Percentiles rank a stretch among this genome's conserved stretches.
These are phyloP conservation scores for Emiliania huxleyi DNA, from an alignment of 78 protist species.

Conservation along the genomic window DNA sequence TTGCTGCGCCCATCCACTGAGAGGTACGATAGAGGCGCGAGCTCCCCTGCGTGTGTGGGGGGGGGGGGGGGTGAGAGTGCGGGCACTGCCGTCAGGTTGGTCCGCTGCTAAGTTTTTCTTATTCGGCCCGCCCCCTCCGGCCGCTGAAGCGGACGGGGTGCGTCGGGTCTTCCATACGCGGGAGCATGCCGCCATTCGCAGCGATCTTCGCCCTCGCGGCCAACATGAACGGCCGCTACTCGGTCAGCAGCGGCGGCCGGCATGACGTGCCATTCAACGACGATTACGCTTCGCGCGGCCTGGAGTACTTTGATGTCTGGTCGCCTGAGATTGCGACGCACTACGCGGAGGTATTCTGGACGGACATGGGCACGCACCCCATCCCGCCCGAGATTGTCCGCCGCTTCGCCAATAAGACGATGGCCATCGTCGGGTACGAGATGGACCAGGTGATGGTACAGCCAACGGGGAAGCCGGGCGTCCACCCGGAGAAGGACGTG, in stretches of 20 bases:
- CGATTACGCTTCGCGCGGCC: not conserved
- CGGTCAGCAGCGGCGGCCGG: not conserved
- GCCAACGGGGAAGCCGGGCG: not conserved
- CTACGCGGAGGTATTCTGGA: constrained; percentile 24
- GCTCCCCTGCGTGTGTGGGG: no score
- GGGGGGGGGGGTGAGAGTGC: no score
- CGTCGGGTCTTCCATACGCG: no score
- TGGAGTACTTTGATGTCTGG: constrained; percentile 18
- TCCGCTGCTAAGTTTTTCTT: no score
- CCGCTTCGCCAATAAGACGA: not conserved
- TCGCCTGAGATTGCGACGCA: not conserved
- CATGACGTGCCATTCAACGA: not conserved
- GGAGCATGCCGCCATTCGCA: no score
- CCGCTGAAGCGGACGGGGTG: no score
- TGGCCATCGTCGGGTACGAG: constrained; percentile 1
- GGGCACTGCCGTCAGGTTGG: no score
- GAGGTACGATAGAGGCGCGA: no score
- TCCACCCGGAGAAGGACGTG: not conserved
- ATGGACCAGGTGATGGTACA: not conserved
- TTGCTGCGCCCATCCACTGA: no score
- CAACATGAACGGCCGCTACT: not conserved
- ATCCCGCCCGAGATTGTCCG: not conserved
- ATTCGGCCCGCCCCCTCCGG: no score
- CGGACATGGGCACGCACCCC: not conserved
- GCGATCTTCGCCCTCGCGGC: no score